Base-by-base conservation (phyloP, 140 eudicot species). In the Anethum foeniculum region DNA sequence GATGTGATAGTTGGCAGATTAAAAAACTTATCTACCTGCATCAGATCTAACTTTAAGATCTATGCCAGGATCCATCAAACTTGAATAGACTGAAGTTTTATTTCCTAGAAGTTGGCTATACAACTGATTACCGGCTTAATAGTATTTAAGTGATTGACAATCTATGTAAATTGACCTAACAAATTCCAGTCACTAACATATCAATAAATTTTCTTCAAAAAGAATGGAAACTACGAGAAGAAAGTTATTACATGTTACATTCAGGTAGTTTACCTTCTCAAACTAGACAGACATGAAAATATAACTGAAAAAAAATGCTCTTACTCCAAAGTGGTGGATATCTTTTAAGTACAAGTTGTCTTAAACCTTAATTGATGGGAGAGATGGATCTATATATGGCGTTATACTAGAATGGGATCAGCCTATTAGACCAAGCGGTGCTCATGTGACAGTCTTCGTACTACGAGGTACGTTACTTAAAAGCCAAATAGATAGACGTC, bases 251-350 rank as follows among this genome's bases (percentile, higher is more conserved):
- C 99, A 78, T 94, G 99, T 83, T 94, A 92, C 78, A 90, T 94
- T 71, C 99, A 94, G 89, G 97, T 93, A 11, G 99, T 93, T 43
- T 94, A 94, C 93, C 85, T 94, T 41, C 92, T 94, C 0, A 97
- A 94, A 80, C 93, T 94, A 58, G 99, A 94, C 80, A 88, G 99
- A 27, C 99, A 94, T 81, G 99, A 94, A 83, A 92, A 86, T 75
- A 80, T 94, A 80, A 84, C 89, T 9, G 89, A 79, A 21, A 90
- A 90, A 92, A 85, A 87, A 54, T 48, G 97, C 95, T 32, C 83
- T 94, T n/a, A 95, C 99, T 78, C 95, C 99, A 23, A 94, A 94
- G 84, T 94, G 99, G 99, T 94, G 94, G 97, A 86, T 82, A 54
- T 97, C 99, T 44, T 94, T 94, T 74, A 94, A 94, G 77, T 94